Percentiles rank a stretch among this genome's conserved stretches.
phyloP scores from a whole-genome alignment of 768 basidiomycete genomes.

The Phallus indusiatus region DNA sequence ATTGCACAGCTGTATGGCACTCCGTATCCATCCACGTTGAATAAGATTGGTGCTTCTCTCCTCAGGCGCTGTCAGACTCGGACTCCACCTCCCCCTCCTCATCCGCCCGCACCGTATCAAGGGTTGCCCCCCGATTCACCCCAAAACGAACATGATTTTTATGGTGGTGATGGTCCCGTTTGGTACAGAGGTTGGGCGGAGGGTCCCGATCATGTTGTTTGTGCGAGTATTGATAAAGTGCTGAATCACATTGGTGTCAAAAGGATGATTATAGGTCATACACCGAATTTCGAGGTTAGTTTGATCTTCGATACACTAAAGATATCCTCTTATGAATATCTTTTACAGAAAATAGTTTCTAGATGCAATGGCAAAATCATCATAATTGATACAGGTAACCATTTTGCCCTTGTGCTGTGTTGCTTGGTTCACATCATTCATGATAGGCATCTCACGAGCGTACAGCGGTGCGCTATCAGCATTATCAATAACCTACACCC shows the following conservation, averaged over 20 bases:
- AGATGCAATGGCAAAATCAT: conserved; percentile 89
- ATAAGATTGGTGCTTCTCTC: conserved; percentile 60
- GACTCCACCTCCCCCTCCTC: conserved; percentile 55
- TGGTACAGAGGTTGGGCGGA: conserved; percentile 96
- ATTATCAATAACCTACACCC: conserved; percentile 75
- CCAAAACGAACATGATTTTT: conserved; percentile 58
- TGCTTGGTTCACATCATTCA: not conserved
- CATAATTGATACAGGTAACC: conserved; percentile 84
- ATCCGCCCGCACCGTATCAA: conserved; percentile 70
- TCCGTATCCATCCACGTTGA: conserved; percentile 82
- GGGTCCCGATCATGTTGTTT: conserved; percentile 58
- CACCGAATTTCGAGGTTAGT: conserved; percentile 72
- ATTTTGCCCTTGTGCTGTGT: conserved; percentile 5
- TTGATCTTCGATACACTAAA: not conserved
- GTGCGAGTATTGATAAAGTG: conserved; percentile 61
- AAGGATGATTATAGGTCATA: conserved; percentile 94
- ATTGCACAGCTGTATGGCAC: conserved; percentile 49
- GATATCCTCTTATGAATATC: conserved; percentile 1
- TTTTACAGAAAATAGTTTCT: conserved; percentile 63
- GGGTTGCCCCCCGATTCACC: conserved; percentile 53
- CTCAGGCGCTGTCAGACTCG: conserved; percentile 61
- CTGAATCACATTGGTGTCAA: conserved; percentile 69
- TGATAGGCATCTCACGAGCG: conserved; percentile 81
- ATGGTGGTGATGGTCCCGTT: conserved; percentile 70
- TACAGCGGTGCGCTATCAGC: conserved; percentile 92